Percentiles rank a stretch among this genome's conserved stretches.
These are phyloP conservation scores for Chytriomyces hyalinus DNA, from an alignment of 192 early-diverging fungal species.

Conservation along the genomic window DNA sequence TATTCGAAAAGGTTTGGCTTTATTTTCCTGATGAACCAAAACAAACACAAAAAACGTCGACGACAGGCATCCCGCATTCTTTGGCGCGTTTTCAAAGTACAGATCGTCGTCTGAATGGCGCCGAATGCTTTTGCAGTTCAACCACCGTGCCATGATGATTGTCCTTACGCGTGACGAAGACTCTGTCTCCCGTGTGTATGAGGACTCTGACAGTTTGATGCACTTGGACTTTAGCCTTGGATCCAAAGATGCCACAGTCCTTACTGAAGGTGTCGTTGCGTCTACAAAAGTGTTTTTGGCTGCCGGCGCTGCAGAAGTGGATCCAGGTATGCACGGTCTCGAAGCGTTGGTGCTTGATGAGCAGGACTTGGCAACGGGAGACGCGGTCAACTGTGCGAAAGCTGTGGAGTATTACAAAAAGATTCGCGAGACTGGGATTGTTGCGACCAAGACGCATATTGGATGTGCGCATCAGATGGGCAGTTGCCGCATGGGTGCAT, in stretches of 20 bases:
- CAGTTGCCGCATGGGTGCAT: slow-evolving; percentile 65
- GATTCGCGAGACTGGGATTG: slow-evolving; percentile 7
- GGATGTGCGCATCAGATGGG: slow-evolving; percentile 66
- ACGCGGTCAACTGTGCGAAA: not conserved
- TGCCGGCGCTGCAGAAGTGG: slow-evolving; percentile 64
- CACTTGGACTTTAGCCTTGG: slow-evolving; percentile 60
- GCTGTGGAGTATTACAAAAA: not conserved
- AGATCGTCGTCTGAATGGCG: not conserved
- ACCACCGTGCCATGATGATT: slow-evolving; percentile 56
- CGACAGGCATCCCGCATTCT: slow-evolving; percentile 13
- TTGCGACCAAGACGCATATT: not conserved
- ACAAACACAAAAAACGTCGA: slow-evolving; percentile 8
- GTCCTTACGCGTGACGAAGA: slow-evolving; percentile 70
- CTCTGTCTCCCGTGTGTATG: slow-evolving; percentile 45
- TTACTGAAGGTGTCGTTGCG: slow-evolving; percentile 52
- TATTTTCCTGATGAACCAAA: too few relatives aligned
- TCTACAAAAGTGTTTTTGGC: slow-evolving; percentile 60
- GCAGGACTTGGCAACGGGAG: not conserved
- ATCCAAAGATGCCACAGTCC: slow-evolving; percentile 52
- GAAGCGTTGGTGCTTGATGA: slow-evolving; percentile 13
- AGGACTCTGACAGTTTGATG: slow-evolving; percentile 51
- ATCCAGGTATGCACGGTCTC: slow-evolving; percentile 54
- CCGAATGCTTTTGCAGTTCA: slow-evolving; percentile 47
- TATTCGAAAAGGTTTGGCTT: not conserved
- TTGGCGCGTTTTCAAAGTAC: slow-evolving; percentile 1